These are phyloP conservation scores for Solanum pinnatisectum DNA, from an alignment of 257 asterid species.

Conservation along the genomic window DNA sequence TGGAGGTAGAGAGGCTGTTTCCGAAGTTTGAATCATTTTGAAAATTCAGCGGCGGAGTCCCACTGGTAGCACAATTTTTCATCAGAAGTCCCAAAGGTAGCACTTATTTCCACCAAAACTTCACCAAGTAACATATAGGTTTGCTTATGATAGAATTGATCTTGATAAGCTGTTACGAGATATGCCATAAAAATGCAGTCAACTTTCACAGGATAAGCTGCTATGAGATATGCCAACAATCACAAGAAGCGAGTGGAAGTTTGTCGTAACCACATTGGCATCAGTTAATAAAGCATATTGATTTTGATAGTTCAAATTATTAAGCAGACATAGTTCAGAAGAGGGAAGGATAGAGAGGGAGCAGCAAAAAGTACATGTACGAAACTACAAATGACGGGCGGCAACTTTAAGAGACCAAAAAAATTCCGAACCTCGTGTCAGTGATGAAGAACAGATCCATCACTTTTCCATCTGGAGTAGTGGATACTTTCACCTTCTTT, in stretches of 20 bases:
- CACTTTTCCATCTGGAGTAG: constrained; percentile 88
- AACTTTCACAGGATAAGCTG: not conserved
- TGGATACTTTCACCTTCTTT: constrained; percentile 74
- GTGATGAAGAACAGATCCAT: constrained; percentile 84
- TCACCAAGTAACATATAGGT: not conserved
- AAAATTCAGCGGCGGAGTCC: not conserved
- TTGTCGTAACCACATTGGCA: not conserved
- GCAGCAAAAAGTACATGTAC: not conserved
- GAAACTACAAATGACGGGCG: not conserved
- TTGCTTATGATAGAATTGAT: not conserved
- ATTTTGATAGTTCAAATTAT: not conserved
- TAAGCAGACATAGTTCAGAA: not conserved
- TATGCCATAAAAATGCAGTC: not conserved
- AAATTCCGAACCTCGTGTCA: constrained; percentile 48
- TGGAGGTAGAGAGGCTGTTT: not conserved
- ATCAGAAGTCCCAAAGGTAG: not conserved
- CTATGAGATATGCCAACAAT: not conserved
- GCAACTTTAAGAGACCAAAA: not conserved
- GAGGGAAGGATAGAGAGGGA: not conserved
- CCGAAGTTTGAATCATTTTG: not conserved
- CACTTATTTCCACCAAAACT: not conserved
- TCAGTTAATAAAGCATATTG: not conserved
- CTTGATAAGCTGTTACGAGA: not conserved
- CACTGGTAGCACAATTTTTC: not conserved
- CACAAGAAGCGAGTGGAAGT: not conserved